Conservation (phyloP, 129 eudicot genomes). For the Arctium lappa region DNA sequence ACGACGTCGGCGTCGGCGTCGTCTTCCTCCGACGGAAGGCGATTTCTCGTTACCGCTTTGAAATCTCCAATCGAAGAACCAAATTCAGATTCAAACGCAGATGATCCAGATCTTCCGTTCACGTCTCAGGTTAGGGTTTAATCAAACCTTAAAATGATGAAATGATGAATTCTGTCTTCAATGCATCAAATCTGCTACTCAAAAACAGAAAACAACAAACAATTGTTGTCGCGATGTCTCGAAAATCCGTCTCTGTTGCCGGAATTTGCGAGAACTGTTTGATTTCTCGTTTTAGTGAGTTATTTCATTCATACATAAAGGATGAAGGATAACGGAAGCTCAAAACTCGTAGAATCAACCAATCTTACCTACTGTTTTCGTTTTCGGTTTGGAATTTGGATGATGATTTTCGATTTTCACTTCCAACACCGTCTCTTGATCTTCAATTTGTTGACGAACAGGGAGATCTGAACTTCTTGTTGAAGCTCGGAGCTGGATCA, state of each 20-base stretch:
- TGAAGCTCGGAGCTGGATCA: conserved; percentile 56
- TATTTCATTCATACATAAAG: background rate
- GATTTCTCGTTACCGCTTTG: conserved; percentile 24
- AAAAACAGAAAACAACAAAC: background rate
- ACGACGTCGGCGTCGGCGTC: background rate
- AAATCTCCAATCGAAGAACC: conserved; percentile 28
- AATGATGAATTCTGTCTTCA: background rate
- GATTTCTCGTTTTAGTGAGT: background rate
- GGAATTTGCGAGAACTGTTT: background rate
- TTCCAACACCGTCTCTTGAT: background rate
- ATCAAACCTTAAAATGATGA: conserved; percentile 1
- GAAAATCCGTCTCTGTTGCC: background rate
- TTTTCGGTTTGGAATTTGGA: background rate
- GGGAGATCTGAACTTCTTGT: conserved; percentile 57
- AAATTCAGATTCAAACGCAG: background rate
- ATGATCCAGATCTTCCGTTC: background rate
- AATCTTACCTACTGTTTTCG: background rate
- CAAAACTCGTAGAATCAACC: background rate
- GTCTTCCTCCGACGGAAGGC: conserved; percentile 9
- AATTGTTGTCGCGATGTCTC: background rate
- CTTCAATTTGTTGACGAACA: background rate
- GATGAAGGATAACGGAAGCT: background rate
- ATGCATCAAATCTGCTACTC: background rate
- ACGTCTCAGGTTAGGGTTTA: conserved; percentile 29
- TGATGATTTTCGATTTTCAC: background rate